phyloP scores from a whole-genome alignment of 176 grass and related monocot genomes.

The Olyra latifolia region DNA sequence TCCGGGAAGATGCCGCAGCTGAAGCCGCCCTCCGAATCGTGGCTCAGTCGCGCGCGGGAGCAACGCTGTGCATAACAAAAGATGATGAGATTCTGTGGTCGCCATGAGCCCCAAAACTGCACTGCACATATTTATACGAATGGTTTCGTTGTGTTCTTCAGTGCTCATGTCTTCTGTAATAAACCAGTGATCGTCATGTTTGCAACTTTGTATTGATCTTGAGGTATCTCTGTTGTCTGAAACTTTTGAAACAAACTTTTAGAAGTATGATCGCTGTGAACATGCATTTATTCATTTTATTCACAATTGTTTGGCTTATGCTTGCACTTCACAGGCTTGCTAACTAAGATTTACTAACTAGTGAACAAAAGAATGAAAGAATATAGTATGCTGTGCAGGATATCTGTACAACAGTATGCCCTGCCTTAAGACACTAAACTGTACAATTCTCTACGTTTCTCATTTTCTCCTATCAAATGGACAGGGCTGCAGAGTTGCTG shows the following conservation, averaged over 20 bases:
- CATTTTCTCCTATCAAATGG: not conserved
- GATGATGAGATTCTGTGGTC: constrained; percentile 15
- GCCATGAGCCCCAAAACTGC: not conserved
- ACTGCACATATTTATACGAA: not conserved
- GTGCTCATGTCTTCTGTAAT: not conserved
- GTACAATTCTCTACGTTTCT: constrained; percentile 25
- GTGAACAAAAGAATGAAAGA: constrained; percentile 43
- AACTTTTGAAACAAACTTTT: not conserved
- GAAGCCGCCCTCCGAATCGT: constrained; percentile 54
- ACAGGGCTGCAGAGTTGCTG: not conserved
- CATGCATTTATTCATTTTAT: not conserved
- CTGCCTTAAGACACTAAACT: constrained; percentile 23
- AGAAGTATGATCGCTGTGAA: not conserved
- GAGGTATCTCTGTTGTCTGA: not conserved
- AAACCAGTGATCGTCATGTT: not conserved
- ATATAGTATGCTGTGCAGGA: constrained; percentile 15
- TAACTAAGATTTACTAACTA: not conserved
- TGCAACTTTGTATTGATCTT: not conserved
- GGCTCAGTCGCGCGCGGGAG: constrained; percentile 42
- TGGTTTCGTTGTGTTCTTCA: not conserved
- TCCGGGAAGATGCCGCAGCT: constrained; percentile 56
- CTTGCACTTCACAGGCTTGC: not conserved
- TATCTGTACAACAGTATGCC: constrained; percentile 32
- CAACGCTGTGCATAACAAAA: constrained; percentile 27
- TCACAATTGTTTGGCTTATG: constrained; percentile 4